Evolutionary conservation across 2,329 filamentous ascomycete species (phyloP).

Genomic region (Acrocalymma vagum): DNA sequence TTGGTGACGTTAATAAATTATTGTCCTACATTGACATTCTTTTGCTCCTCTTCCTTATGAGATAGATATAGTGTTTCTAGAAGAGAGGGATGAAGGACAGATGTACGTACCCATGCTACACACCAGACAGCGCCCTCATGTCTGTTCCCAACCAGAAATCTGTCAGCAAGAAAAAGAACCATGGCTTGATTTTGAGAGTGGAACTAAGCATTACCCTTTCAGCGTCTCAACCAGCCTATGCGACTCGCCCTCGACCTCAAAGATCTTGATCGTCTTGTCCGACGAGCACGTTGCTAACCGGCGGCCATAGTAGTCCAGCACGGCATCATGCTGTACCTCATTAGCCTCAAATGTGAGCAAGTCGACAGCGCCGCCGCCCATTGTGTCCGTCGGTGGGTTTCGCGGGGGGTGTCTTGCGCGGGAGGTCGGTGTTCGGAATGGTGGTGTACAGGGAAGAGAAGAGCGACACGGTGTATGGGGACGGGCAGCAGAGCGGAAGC

Average conservation of each 20-base stretch:
- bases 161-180: slow-evolving; percentile 18
- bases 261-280: slow-evolving; percentile 99
- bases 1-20: slow-evolving; percentile 5
- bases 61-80: not conserved
- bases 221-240: slow-evolving; percentile 91
- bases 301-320: slow-evolving; percentile 97
- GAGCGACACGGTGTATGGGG: not conserved
- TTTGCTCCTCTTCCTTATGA: not conserved
- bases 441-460: slow-evolving; percentile 6
- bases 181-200: slow-evolving; percentile 1
- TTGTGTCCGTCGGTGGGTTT: slow-evolving; percentile 15
- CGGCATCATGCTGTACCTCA: slow-evolving; percentile 84
- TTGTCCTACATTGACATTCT: slow-evolving; percentile 2
- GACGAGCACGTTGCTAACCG: slow-evolving; percentile 96
- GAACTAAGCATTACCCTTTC: slow-evolving; percentile 75
- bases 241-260: slow-evolving; percentile 93
- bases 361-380: slow-evolving; percentile 25
- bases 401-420: not conserved
- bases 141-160: too few species aligned
- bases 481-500: slow-evolving; percentile 6
- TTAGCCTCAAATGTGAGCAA: slow-evolving; percentile 43
- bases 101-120: slow-evolving; percentile 82
- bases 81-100: slow-evolving; percentile 5
- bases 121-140: slow-evolving; percentile 99
- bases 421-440: slow-evolving; percentile 1